Evolutionary conservation across 768 basidiomycete species (phyloP), one percentile per base, ranked within the genome.

Genomic region (Suillus hirtellus): DNA sequence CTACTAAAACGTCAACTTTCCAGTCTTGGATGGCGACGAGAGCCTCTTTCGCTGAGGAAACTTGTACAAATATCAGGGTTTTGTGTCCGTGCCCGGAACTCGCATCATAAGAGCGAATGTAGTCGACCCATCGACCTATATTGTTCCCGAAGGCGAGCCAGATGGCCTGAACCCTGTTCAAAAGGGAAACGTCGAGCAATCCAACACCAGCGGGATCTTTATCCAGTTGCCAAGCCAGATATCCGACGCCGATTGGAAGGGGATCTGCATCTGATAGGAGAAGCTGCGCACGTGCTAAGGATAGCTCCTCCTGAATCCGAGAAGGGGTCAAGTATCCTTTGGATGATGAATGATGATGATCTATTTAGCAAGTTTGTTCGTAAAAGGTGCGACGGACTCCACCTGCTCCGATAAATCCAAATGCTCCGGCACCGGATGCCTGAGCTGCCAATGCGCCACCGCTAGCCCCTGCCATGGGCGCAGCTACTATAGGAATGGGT

Each of bases 391-490:
- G 46, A 59, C 40, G 31, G 34, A 12, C 19, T 55, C 11, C 67
- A 87, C 90, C 87, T 73, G 84, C 80, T n/a, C 84, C 80, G 0
- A 92, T 67, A 72, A 93, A 92, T 1, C 90, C 92, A 62, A 93
- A 88, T 17, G 88, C 92, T 24, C 93, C 93, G 9, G 78, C 90
- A 2, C 81, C 79, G 21, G 84, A 80, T 38, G 90, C 88, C 61
- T 84, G 79, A 5, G 86, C 85, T 31, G 87, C 87, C 24, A 89
- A 71, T 21, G 72, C 73, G 54, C 88, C 90, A 54, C 89, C 87
- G 62, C 85, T 82, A 3, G 84, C 90, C 15, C 84, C 85, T 0
- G 86, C 86, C 92, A 93, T 93, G 1, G 90, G 84, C 1, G 86
- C 85, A 19, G 79, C 77, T 5, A 92, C 77, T 47, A 93, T 72